Evolutionary conservation across 495 filamentous ascomycete genomes (phyloP).

Genomic region (Lophiostoma macrostomum): DNA sequence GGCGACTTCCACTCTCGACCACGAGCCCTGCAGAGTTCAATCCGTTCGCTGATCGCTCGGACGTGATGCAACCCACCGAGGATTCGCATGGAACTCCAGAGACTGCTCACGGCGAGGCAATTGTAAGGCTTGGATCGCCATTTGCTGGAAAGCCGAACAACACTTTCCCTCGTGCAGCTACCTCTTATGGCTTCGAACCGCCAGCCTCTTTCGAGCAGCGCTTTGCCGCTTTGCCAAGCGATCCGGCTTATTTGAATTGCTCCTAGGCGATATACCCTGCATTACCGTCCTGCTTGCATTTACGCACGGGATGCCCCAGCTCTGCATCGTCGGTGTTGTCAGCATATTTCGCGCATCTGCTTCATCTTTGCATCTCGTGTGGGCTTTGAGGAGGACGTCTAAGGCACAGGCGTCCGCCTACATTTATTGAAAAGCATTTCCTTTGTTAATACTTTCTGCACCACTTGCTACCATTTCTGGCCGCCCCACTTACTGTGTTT

Average conservation of each 20-base stretch:
- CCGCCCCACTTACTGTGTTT: too few relatives aligned
- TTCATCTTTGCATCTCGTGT: too few relatives aligned
- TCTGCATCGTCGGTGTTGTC: slow-evolving; percentile 29
- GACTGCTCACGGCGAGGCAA: slow-evolving; percentile 27
- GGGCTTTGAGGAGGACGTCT: too few relatives aligned
- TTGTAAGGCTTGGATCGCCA: slow-evolving; percentile 42
- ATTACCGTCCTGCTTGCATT: not conserved
- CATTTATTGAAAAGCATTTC: too few relatives aligned
- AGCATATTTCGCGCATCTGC: slow-evolving; percentile 15
- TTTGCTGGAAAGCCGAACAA: slow-evolving; percentile 36
- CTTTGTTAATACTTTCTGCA: too few relatives aligned
- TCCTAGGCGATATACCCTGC: slow-evolving; percentile 6
- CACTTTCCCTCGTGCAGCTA: slow-evolving; percentile 41
- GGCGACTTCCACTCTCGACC: slow-evolving; percentile 34
- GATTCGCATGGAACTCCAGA: not conserved
- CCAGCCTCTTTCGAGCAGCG: slow-evolving; percentile 35
- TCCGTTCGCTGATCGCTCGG: slow-evolving; percentile 8
- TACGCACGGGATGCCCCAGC: slow-evolving; percentile 5
- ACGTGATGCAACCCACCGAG: not conserved
- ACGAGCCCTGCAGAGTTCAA: slow-evolving; percentile 25
- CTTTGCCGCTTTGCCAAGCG: slow-evolving; percentile 26
- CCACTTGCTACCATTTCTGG: too few relatives aligned
- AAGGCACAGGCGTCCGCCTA: too few relatives aligned
- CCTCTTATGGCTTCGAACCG: slow-evolving; percentile 31
- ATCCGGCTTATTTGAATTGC: slow-evolving; percentile 13